These are phyloP conservation scores for Backusella australiensis DNA, from an alignment of 192 early-diverging fungal genomes.

Conservation along the genomic window DNA sequence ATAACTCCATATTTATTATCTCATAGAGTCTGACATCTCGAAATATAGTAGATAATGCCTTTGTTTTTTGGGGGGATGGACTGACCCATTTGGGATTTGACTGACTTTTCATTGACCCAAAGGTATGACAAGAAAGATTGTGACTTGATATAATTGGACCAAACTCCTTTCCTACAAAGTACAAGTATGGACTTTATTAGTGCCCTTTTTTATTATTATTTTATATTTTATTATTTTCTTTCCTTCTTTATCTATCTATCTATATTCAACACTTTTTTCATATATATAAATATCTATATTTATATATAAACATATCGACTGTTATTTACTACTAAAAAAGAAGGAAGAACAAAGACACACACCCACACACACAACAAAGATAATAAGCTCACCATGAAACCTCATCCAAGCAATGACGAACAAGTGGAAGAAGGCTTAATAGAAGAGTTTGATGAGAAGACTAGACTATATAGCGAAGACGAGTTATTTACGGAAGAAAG, in stretches of 20 bases:
- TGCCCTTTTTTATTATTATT: conserved; percentile 1
- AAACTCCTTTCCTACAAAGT: background rate
- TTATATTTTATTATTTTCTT: background rate
- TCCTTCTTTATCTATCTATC: background rate
- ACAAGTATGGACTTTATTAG: background rate
- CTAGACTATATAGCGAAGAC: conserved; percentile 4
- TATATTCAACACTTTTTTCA: background rate
- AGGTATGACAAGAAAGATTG: background rate
- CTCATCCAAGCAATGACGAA: conserved; percentile 4
- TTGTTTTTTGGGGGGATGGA: background rate
- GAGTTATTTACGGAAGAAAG: background rate
- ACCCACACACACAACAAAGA: background rate
- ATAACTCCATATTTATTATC: background rate
- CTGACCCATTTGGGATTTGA: background rate
- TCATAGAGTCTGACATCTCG: background rate
- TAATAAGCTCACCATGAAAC: background rate
- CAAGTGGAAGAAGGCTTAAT: conserved; percentile 10
- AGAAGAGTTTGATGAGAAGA: conserved; percentile 22
- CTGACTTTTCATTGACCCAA: background rate
- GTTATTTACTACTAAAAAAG: background rate
- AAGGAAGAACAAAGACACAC: background rate
- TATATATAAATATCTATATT: background rate
- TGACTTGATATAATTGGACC: conserved; percentile 4
- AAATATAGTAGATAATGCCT: background rate
- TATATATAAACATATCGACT: background rate